phyloP scores from a whole-genome alignment of 345 rosid genomes.

The Rhodomyrtus tomentosa region DNA sequence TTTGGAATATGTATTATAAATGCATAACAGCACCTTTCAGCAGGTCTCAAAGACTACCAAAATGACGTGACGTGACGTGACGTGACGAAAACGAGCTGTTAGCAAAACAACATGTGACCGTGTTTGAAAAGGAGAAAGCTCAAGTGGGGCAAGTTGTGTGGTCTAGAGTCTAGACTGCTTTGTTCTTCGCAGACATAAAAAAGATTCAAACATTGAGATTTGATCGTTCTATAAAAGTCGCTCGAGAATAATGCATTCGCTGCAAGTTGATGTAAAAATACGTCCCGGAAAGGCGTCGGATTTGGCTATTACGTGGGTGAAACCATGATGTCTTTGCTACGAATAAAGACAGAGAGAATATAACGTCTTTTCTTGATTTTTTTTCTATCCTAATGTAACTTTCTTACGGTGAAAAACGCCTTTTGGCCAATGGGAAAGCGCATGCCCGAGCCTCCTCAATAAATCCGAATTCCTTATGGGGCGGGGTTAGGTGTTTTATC shows the following conservation, averaged over 20 bases:
- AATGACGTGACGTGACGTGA: no score
- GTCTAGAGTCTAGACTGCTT: not conserved
- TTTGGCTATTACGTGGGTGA: not conserved
- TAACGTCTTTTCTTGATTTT: not conserved
- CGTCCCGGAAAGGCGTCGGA: not conserved
- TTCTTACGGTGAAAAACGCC: not conserved
- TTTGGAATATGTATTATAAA: no score
- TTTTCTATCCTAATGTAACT: not conserved
- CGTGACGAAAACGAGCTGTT: not conserved
- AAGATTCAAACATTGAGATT: not conserved
- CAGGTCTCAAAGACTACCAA: not conserved
- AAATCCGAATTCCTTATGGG: fast-evolving
- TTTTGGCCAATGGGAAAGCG: not conserved
- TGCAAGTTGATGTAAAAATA: not conserved
- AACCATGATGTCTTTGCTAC: not conserved
- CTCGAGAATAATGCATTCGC: not conserved
- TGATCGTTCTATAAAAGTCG: not conserved
- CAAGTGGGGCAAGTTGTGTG: not conserved
- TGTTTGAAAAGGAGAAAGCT: not conserved
- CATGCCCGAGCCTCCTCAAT: fast-evolving
- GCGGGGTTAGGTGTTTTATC: not conserved
- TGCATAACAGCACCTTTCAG: not conserved
- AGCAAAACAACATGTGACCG: not conserved
- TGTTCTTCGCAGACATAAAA: not conserved
- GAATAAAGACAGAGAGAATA: not conserved